These are phyloP conservation scores for Scytalidium lignicola DNA, from an alignment of 2,329 filamentous ascomycete genomes.

Conservation along the genomic window DNA sequence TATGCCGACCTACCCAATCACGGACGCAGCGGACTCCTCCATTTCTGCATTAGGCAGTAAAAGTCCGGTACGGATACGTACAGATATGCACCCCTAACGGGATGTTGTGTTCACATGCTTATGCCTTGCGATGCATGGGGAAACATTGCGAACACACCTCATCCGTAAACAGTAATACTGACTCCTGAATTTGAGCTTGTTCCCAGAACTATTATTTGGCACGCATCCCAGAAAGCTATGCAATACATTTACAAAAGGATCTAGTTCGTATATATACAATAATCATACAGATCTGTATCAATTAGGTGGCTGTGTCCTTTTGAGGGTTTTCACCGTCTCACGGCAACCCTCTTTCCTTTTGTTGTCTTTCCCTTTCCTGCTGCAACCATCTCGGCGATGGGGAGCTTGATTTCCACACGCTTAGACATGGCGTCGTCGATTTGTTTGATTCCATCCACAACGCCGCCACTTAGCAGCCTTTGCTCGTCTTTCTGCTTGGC, in stretches of 20 bases:
- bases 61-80: too few relatives aligned
- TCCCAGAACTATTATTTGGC: not conserved
- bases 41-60: too few relatives aligned
- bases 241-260: not conserved
- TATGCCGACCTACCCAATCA: too few relatives aligned
- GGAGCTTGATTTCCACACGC: constrained; percentile 7
- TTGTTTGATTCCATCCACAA: constrained; percentile 53
- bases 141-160: too few relatives aligned
- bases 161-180: too few relatives aligned
- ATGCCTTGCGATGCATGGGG: too few relatives aligned
- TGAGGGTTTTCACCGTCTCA: constrained; percentile 16
- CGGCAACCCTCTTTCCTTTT: constrained; percentile 17
- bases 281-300: not conserved
- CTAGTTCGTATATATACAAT: not conserved
- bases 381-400: constrained; percentile 21
- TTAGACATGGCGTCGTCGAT: constrained; percentile 37
- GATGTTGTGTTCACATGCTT: too few relatives aligned
- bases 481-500: constrained; percentile 48
- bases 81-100: too few relatives aligned
- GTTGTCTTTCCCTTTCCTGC: constrained; percentile 11
- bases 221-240: not conserved
- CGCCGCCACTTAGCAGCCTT: constrained; percentile 44
- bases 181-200: not conserved
- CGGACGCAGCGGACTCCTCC: too few relatives aligned
- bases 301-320: constrained; percentile 1